Evolutionary conservation across 352 stramenopile species (phyloP).

Genomic region (Thalassiosira exigua): DNA sequence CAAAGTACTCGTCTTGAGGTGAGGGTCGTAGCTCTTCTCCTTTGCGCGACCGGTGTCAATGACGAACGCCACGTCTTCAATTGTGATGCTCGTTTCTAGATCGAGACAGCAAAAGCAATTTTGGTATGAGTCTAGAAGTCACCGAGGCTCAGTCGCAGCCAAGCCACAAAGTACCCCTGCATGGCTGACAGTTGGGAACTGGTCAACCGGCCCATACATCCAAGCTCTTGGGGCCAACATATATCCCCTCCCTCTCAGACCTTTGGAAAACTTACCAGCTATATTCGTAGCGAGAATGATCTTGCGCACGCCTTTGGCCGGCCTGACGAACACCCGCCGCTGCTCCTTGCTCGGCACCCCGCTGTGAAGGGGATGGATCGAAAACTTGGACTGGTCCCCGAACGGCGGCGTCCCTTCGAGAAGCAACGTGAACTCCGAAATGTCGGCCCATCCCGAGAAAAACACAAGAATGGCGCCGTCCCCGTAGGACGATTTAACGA

Average conservation of each 20-base stretch:
- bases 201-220: too few species aligned
- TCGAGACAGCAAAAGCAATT: slow-evolving; percentile 74
- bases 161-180: too few species aligned
- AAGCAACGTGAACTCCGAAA: slow-evolving; percentile 68
- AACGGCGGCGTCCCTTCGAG: slow-evolving; percentile 66
- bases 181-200: too few species aligned
- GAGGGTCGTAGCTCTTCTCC: slow-evolving; percentile 98
- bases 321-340: slow-evolving; percentile 90
- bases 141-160: too few species aligned
- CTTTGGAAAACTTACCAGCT: slow-evolving; percentile 28
- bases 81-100: slow-evolving; percentile 98
- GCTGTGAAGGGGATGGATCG: slow-evolving; percentile 91
- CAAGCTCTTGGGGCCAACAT: too few species aligned
- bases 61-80: slow-evolving; percentile 94
- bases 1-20: slow-evolving; percentile 98
- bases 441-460: slow-evolving; percentile 79
- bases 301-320: slow-evolving; percentile 83
- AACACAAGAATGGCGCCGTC: slow-evolving; percentile 78
- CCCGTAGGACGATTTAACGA: slow-evolving; percentile 67
- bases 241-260: too few species aligned
- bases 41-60: slow-evolving; percentile 93
- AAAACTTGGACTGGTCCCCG: slow-evolving; percentile 67
- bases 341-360: slow-evolving; percentile 93
- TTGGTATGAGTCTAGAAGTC: too few species aligned
- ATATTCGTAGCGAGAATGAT: slow-evolving; percentile 90